A percentile compares a stretch with the other conserved stretches of the same genome.
Evolutionary conservation across 371 early-diverging fungal genomes (phyloP).

Genomic region (Zopfochytrium polystomum): DNA sequence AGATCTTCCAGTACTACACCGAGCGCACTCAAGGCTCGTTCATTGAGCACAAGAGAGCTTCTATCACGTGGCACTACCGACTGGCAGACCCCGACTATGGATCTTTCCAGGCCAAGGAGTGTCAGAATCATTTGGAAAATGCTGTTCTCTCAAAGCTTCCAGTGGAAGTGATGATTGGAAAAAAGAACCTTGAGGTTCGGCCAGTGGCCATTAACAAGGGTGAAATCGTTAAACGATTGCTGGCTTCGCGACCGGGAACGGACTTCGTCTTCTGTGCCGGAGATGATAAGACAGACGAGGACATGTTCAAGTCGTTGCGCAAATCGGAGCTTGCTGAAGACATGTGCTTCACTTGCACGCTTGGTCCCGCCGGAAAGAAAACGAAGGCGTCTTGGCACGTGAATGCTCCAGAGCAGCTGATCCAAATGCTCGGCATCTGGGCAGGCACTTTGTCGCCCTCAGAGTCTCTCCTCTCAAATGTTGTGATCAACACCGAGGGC

Average conservation of each 20-base stretch:
- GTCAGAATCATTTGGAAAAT: slow-evolving; percentile 85
- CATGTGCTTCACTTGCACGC: slow-evolving; percentile 60
- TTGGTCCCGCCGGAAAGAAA: slow-evolving; percentile 74
- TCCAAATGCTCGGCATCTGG: slow-evolving; percentile 36
- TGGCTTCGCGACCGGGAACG: slow-evolving; percentile 46
- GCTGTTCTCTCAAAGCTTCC: slow-evolving; percentile 85
- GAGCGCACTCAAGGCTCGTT: slow-evolving; percentile 84
- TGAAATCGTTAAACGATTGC: slow-evolving; percentile 85
- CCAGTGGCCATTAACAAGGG: slow-evolving; percentile 64
- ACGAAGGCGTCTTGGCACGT: slow-evolving; percentile 80
- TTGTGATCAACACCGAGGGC: no score
- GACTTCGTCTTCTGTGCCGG: slow-evolving; percentile 94
- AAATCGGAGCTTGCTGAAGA: slow-evolving; percentile 30
- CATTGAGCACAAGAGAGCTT: slow-evolving; percentile 78
- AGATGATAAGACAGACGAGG: slow-evolving; percentile 96
- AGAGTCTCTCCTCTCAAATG: no score
- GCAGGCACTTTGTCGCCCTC: slow-evolving; percentile 22
- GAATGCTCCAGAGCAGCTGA: slow-evolving; percentile 42
- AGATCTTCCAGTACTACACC: slow-evolving; percentile 84
- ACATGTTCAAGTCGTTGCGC: slow-evolving; percentile 65
- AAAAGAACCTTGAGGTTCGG: slow-evolving; percentile 90
- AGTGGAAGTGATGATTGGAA: slow-evolving; percentile 91
- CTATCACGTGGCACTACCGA: slow-evolving; percentile 90
- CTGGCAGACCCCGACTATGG: slow-evolving; percentile 84
- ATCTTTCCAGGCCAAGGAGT: slow-evolving; percentile 80